phyloP scores from a whole-genome alignment of 805 yeast species.

The Candida tammaniensis region DNA sequence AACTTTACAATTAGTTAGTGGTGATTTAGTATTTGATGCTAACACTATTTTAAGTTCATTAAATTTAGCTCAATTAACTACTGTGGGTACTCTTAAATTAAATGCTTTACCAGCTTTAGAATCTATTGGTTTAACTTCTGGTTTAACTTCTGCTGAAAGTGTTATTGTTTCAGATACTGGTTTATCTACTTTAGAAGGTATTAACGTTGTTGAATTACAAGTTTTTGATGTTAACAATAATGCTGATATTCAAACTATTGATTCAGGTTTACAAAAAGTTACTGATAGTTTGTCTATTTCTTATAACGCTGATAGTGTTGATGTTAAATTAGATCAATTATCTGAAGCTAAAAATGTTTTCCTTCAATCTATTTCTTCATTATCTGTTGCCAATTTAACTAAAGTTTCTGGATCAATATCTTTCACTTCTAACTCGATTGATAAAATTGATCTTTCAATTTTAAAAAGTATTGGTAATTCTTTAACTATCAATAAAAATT shows the following conservation, averaged over 20 bases:
- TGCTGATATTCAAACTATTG: conserved; percentile 65
- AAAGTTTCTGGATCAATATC: conserved; percentile 80
- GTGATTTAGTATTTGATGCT: conserved; percentile 56
- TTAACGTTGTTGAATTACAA: conserved; percentile 46
- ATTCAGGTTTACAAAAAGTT: conserved; percentile 71
- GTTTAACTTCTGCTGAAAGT: conserved; percentile 70
- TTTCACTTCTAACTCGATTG: conserved; percentile 69
- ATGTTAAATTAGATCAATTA: conserved; percentile 65
- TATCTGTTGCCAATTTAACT: conserved; percentile 66
- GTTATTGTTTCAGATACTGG: conserved; percentile 73
- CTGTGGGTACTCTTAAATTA: conserved; percentile 79
- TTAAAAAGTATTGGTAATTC: conserved; percentile 75
- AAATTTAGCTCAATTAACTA: conserved; percentile 72
- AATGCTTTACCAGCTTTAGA: conserved; percentile 84
- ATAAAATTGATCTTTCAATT: conserved; percentile 49
- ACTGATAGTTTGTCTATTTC: conserved; percentile 75
- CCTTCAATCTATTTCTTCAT: conserved; percentile 74
- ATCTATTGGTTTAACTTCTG: conserved; percentile 60
- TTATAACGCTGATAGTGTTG: conserved; percentile 78
- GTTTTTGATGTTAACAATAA: conserved; percentile 88
- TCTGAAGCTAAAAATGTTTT: conserved; percentile 85
- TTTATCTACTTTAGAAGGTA: conserved; percentile 65
- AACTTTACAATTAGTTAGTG: conserved; percentile 69
- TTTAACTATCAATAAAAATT: conserved; percentile 71
- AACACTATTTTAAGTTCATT: conserved; percentile 67